Base-by-base conservation (phyloP, 2,329 filamentous ascomycete species). In the Penicillium brevicompactum region DNA sequence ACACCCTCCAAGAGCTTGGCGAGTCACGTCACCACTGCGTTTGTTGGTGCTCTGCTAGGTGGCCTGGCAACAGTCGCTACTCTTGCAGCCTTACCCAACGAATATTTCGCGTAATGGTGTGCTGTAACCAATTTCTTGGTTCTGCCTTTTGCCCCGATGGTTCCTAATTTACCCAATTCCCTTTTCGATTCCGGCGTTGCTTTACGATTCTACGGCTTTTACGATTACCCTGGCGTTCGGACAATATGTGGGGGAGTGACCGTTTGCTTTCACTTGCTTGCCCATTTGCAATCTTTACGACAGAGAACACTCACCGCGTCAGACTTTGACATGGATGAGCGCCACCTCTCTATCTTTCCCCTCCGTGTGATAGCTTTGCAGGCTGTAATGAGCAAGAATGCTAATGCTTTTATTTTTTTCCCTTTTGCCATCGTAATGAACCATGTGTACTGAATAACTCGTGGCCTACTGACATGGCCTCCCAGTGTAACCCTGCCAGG, bases 21-120 rank as follows among this genome's bases (percentile, higher is more conserved):
- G 45, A 72, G 69, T 51, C 73, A 78, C 62, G 74, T 73, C 30
- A 69, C 71, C 18, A 73, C 71, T 27, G 75, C 76, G 24, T 53
- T 74, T 2, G 57, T 74, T 5, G 75, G 76, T 22, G 74, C 74
- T 34, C 55, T 77, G 14, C 67, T 76, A 42, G 77, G 77, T 46
- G 71, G 75, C 5, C 64, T 78, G 32, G 71, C 75, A 21, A 74
- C 74, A 14, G 68, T 79, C 40, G 67, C 71, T 41, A 63, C 71
- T 16, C 66, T 79, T 43, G 74, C 75, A 11, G 68, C 75, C 22
- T 67, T 79, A 13, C 77, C 77, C 8, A 65, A 71, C 5, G 74
- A 77, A 49, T 78, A 72, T 60, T 78, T 78, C 60, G 61, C 67
- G 38, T 76, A 63, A 61, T 37, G 14, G 31, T n/a, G 5, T 4